Base-by-base conservation (phyloP, 257 asterid species). In the Scutellaria minor region DNA sequence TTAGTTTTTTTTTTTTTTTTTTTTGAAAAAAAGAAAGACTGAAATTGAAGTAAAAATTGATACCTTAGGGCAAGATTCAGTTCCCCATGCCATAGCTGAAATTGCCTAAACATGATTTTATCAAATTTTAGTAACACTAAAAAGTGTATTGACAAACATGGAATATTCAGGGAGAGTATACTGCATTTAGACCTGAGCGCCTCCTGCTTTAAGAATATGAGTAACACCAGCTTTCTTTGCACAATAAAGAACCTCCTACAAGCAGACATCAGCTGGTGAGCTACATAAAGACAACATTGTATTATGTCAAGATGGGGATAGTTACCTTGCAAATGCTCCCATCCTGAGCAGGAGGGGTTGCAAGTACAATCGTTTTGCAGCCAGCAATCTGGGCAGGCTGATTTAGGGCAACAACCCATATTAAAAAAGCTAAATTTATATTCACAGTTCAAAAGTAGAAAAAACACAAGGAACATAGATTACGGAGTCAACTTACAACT, bases 331-430 rank as follows among this genome's bases (percentile, higher is more conserved):
- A 94, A 66, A 91, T 87, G 83, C 90, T 89, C 31, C 97, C 99
- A 55, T 89, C 97, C 76, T 81, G 86, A 80, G 88, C 76, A 69
- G 99, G 97, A 62, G 99, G 99, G 46, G 97, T 91, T 71, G 99
- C 97, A 77, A 94, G 99, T 71, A 94, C 96, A 80, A 88, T 75
- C 20, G 96, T 91, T 92, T 89, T 89, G 88, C 99, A 94, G 59
- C 97, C 99, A 80, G 97, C 97, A 81, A 94, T 94, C 84, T 91
- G 93, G 58, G 97, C 97, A 78, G 99, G 99, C 99, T 94, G 87
- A 71, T 83, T 83, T 40, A 82, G 64, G 62, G 70, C 18, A 77
- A 80, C 56, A 77, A 80, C 56, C 9, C 15, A 78, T 8, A 62
- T 73, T 41, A 83, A 64, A 45, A 52, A 63, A 75, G 20, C 13